phyloP scores from a whole-genome alignment of 2,329 filamentous ascomycete species.

The Annulohypoxylon truncatum region DNA sequence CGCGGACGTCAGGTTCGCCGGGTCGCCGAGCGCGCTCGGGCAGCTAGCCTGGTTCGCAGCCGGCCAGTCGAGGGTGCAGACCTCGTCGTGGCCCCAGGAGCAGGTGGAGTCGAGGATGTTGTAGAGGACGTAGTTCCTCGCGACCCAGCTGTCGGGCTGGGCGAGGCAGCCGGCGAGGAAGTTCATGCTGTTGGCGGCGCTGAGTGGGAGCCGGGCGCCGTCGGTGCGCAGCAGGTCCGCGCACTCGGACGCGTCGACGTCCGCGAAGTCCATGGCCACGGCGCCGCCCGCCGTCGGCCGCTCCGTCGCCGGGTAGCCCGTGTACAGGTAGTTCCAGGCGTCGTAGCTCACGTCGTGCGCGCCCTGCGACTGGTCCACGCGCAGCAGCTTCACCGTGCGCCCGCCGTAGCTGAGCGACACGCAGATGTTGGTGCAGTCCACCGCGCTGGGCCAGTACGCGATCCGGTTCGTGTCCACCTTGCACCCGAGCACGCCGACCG shows the following conservation, averaged over 20 bases:
- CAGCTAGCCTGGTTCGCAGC: constrained; percentile 65
- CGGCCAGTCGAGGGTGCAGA: constrained; percentile 60
- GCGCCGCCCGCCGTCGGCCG: constrained; percentile 62
- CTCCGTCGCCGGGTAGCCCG: constrained; percentile 60
- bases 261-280: constrained; percentile 62
- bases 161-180: constrained; percentile 61
- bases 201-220: constrained; percentile 63
- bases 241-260: constrained; percentile 62
- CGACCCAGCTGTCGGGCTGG: constrained; percentile 61
- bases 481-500: constrained; percentile 69
- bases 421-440: constrained; percentile 68
- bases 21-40: constrained; percentile 57
- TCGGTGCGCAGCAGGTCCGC: constrained; percentile 61
- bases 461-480: constrained; percentile 70
- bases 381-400: constrained; percentile 67
- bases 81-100: constrained; percentile 63
- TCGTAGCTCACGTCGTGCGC: constrained; percentile 70
- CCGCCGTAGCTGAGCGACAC: constrained; percentile 62
- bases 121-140: constrained; percentile 63
- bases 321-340: constrained; percentile 69
- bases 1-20: constrained; percentile 48
- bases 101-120: constrained; percentile 66
- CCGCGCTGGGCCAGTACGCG: constrained; percentile 67
- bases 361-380: constrained; percentile 66
- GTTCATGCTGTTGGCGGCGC: constrained; percentile 68